Conservation (phyloP, 2,329 filamentous ascomycete genomes). For the Epichloe scottii region DNA sequence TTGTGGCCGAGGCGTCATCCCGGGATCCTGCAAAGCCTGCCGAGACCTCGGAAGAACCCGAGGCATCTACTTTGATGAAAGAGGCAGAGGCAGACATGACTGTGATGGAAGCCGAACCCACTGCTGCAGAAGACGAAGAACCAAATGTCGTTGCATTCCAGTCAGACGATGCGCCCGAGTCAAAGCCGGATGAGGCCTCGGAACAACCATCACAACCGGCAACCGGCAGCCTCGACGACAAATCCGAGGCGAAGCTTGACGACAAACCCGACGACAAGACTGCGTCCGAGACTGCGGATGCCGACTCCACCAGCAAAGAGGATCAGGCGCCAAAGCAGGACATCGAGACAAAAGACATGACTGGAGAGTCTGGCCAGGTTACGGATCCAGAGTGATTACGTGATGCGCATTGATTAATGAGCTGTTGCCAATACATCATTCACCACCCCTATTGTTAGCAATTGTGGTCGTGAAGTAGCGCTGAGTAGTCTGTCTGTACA, state of each 20-base stretch:
- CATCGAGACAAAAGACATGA: conserved; percentile 4
- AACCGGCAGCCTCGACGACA: background rate
- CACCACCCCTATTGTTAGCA: background rate
- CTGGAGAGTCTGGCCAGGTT: conserved; percentile 1
- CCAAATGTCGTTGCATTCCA: background rate
- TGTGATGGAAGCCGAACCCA: background rate
- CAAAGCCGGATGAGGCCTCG: background rate
- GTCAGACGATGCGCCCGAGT: background rate
- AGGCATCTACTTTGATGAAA: background rate
- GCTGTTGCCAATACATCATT: background rate
- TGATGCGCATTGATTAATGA: background rate
- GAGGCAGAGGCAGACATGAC: conserved; percentile 3
- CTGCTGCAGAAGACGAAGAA: background rate
- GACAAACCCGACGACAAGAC: background rate
- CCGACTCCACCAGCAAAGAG: background rate
- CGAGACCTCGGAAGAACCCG: background rate
- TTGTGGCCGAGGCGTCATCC: conserved; percentile 10
- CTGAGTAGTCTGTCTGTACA: background rate
- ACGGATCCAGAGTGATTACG: conserved; percentile 3
- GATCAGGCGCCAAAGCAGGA: background rate
- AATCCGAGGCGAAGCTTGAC: background rate
- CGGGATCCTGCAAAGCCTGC: conserved; percentile 4
- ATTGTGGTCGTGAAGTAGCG: background rate
- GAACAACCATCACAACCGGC: background rate
- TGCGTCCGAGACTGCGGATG: background rate